Evolutionary conservation across 768 basidiomycete genomes (phyloP).

Genomic region (Suillus cothurnatus): DNA sequence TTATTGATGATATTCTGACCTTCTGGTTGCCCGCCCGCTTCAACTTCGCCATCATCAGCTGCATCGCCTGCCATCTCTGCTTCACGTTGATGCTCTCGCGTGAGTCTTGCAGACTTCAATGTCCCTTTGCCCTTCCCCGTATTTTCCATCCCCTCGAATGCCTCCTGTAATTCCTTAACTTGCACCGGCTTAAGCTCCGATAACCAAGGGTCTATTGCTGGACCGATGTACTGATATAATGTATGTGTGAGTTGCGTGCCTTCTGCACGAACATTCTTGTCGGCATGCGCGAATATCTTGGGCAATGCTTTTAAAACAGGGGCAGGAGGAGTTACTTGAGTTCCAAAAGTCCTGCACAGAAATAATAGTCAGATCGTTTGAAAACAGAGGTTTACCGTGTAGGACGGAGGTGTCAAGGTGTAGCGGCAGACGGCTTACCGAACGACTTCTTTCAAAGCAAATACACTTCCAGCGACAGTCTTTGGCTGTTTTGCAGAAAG

Average conservation of each 20-base stretch:
- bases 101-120: constrained; percentile 77
- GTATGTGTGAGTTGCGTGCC: constrained; percentile 74
- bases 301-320: constrained; percentile 86
- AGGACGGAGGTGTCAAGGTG: not conserved
- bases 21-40: constrained; percentile 52
- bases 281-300: constrained; percentile 92
- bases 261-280: constrained; percentile 95
- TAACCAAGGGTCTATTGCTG: constrained; percentile 82
- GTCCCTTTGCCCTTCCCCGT: constrained; percentile 85
- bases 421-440: constrained; percentile 52
- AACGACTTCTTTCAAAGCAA: constrained; percentile 80
- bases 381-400: not conserved
- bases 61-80: constrained; percentile 47
- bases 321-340: constrained; percentile 68
- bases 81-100: constrained; percentile 76
- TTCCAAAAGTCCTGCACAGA: constrained; percentile 70
- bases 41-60: constrained; percentile 37
- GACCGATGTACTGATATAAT: constrained; percentile 86
- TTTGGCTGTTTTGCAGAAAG: constrained; percentile 94
- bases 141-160: constrained; percentile 81
- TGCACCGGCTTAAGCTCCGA: constrained; percentile 95
- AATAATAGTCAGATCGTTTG: constrained; percentile 4
- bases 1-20: constrained; percentile 38
- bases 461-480: constrained; percentile 77
- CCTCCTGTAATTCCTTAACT: constrained; percentile 91